phyloP scores from a whole-genome alignment of 352 stramenopile species.

The Halophytophthora polymorphica region DNA sequence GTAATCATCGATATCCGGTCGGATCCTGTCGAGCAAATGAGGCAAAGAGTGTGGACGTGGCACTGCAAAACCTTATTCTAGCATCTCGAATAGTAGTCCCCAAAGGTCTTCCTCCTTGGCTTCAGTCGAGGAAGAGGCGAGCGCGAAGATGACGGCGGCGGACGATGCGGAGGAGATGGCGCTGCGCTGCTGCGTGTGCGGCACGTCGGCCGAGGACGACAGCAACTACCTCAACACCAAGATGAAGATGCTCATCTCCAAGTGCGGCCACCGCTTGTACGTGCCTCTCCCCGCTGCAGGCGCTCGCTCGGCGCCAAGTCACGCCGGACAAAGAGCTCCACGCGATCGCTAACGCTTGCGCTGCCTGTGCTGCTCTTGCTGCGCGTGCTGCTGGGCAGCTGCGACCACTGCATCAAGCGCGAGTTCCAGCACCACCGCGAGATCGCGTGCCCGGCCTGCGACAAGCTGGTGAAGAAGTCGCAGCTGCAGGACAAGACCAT shows the following conservation, averaged over 20 bases:
- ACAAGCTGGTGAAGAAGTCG: slow-evolving; percentile 87
- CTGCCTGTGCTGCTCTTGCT: neutral
- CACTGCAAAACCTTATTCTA: neutral
- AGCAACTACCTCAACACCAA: slow-evolving; percentile 89
- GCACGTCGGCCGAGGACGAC: slow-evolving; percentile 81
- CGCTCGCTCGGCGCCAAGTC: neutral
- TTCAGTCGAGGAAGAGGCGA: neutral
- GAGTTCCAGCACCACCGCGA: slow-evolving; percentile 87
- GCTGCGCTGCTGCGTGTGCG: slow-evolving; percentile 86
- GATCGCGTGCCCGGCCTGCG: slow-evolving; percentile 76
- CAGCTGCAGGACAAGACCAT: slow-evolving; percentile 88
- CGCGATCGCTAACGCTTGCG: neutral
- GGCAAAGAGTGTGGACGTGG: neutral
- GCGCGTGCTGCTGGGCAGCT: slow-evolving; percentile 33
- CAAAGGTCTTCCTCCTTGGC: neutral
- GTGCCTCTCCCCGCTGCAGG: slow-evolving; percentile 18
- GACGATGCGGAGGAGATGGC: slow-evolving; percentile 69
- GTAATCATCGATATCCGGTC: neutral
- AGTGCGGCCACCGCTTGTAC: slow-evolving; percentile 88
- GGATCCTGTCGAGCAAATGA: neutral
- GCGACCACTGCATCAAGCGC: slow-evolving; percentile 83
- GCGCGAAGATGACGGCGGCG: slow-evolving; percentile 24
- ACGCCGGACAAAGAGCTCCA: neutral
- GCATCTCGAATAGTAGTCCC: neutral
- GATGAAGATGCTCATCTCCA: slow-evolving; percentile 92